Conservation (phyloP, 2,329 filamentous ascomycete genomes). For the Pseudodiploospora longispora region DNA sequence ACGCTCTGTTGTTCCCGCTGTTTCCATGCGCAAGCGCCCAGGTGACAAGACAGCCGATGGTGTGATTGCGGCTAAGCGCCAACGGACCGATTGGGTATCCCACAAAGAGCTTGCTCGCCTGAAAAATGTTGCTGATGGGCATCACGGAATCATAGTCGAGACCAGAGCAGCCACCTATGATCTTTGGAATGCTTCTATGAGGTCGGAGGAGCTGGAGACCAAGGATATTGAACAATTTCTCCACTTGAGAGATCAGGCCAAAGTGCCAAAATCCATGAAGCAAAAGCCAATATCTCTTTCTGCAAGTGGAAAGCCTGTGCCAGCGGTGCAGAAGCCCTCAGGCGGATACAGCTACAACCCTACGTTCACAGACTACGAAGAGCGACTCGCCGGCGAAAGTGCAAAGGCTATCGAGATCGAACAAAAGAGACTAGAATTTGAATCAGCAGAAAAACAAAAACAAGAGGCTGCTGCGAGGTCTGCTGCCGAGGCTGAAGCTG, state of each 20-base stretch:
- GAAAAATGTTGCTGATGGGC: conserved; percentile 69
- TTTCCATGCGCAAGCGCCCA: conserved; percentile 70
- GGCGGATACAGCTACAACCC: conserved; percentile 93
- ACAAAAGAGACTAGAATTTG: conserved; percentile 59
- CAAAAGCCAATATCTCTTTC: conserved; percentile 72
- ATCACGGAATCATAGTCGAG: conserved; percentile 46
- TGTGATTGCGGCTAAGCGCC: conserved; percentile 64
- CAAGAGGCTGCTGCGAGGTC: conserved; percentile 61
- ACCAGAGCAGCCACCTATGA: conserved; percentile 64
- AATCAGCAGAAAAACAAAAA: conserved; percentile 58
- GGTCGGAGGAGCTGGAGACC: conserved; percentile 28
- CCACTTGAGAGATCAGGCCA: conserved; percentile 55
- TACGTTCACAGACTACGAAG: conserved; percentile 75
- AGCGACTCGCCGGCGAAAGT: conserved; percentile 65
- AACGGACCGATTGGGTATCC: conserved; percentile 71
- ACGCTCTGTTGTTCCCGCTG: conserved; percentile 72
- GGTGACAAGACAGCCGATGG: conserved; percentile 65
- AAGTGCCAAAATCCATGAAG: conserved; percentile 67
- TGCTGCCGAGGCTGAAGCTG: conserved; percentile 66
- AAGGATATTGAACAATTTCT: conserved; percentile 47
- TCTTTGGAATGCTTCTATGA: conserved; percentile 56
- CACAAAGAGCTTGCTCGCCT: conserved; percentile 76
- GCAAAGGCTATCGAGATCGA: conserved; percentile 74
- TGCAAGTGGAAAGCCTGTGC: conserved; percentile 71
- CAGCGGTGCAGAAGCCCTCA: conserved; percentile 69